A percentile compares a stretch with the other conserved stretches of the same genome.
These are phyloP conservation scores for Aureobasidium sp. DNA, from an alignment of 2,329 filamentous ascomycete genomes.

Conservation along the genomic window DNA sequence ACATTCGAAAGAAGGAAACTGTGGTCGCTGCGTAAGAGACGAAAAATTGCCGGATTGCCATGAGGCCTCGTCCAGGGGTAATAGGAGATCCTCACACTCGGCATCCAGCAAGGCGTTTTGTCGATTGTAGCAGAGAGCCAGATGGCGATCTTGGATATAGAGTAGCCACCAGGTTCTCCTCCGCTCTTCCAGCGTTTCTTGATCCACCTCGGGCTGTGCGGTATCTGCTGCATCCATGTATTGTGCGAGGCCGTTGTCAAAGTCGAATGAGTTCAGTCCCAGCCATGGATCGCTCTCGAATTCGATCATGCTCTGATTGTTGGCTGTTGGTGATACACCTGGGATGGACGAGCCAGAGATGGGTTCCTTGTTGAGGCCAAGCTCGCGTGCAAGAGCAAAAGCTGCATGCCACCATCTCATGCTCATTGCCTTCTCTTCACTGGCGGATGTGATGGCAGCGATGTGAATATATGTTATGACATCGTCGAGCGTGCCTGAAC, in stretches of 20 bases:
- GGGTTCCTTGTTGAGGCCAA: conserved; percentile 9
- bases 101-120: conserved; percentile 9
- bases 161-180: conserved; percentile 10
- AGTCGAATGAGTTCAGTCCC: conserved; percentile 9
- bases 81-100: conserved; percentile 8
- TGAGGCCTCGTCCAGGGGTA: conserved; percentile 10
- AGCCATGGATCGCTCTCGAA: conserved; percentile 11
- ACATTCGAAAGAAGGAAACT: conserved; percentile 11
- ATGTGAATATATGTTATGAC: conserved; percentile 11
- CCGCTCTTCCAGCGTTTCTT: conserved; percentile 7
- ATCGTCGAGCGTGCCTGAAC: conserved; percentile 9
- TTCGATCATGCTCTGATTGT: conserved; percentile 11
- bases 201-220: background rate
- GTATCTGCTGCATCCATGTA: conserved; percentile 9
- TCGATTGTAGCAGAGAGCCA: conserved; percentile 9
- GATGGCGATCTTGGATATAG: conserved; percentile 10
- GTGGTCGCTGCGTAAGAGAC: conserved; percentile 3
- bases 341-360: conserved; percentile 7
- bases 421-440: conserved; percentile 12
- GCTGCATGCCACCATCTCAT: conserved; percentile 12
- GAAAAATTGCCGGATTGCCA: conserved; percentile 10
- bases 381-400: conserved; percentile 9
- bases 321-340: conserved; percentile 9
- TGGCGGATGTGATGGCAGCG: conserved; percentile 11
- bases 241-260: conserved; percentile 9